Percentiles rank a stretch among this genome's conserved stretches.
phyloP scores from a whole-genome alignment of 2,329 filamentous ascomycete genomes.

The Ophiostoma triangulosporum region DNA sequence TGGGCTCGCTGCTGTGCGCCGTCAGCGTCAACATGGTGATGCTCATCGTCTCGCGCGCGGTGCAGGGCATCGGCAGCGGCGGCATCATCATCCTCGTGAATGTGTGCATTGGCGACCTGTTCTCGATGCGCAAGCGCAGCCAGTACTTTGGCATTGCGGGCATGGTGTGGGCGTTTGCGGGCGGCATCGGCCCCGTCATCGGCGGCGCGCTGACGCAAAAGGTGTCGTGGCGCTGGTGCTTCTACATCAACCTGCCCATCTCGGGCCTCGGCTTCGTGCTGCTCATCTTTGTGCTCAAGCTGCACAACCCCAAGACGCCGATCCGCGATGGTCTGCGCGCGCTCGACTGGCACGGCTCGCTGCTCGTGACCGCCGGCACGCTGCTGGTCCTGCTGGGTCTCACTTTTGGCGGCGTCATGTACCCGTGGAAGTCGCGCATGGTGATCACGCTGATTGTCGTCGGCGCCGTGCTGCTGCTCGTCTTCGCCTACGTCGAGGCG shows the following conservation, averaged over 20 bases:
- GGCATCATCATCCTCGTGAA: constrained; percentile 40
- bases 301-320: constrained; percentile 55
- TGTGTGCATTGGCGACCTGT: constrained; percentile 39
- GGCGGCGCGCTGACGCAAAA: constrained; percentile 50
- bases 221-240: constrained; percentile 53
- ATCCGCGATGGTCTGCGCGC: constrained; percentile 48
- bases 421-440: constrained; percentile 61
- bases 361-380: constrained; percentile 58
- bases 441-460: constrained; percentile 70
- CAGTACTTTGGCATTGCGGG: constrained; percentile 51
- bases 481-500: constrained; percentile 64
- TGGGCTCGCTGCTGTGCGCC: constrained; percentile 36
- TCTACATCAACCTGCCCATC: constrained; percentile 45
- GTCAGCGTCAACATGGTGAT: constrained; percentile 30
- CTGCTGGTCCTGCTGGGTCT: constrained; percentile 79
- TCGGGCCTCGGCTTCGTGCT: constrained; percentile 31
- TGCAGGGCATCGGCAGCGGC: constrained; percentile 39
- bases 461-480: constrained; percentile 44
- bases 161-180: constrained; percentile 53
- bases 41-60: constrained; percentile 32
- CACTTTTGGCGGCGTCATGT: constrained; percentile 65
- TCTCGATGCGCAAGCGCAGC: constrained; percentile 30
- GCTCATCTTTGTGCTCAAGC: constrained; percentile 48
- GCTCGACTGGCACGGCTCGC: constrained; percentile 43
- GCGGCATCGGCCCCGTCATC: constrained; percentile 44